Evolutionary conservation across 305 asterid genomes (phyloP).

Genomic region (Solanum hybrid): DNA sequence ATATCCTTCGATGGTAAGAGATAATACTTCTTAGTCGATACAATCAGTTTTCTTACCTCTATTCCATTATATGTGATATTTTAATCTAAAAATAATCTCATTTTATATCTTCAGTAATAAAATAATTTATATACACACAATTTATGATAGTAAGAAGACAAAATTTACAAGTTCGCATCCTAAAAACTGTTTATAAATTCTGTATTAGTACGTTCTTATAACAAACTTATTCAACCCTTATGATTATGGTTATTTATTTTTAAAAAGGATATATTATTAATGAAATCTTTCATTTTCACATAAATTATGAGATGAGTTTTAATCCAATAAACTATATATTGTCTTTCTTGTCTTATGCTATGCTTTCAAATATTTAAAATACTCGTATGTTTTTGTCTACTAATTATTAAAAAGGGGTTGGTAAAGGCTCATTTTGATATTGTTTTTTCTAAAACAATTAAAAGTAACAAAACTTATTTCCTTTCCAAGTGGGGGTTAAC

Average conservation of each 20-base stretch:
- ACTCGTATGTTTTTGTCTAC: background rate
- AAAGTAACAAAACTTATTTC: background rate
- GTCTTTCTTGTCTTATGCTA: background rate
- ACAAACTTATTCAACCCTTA: background rate
- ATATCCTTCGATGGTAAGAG: too few relatives aligned
- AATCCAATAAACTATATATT: background rate
- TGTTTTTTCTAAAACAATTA: background rate
- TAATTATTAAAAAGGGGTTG: background rate
- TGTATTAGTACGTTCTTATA: background rate
- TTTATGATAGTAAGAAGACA: background rate
- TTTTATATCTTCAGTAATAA: background rate
- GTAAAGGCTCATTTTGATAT: background rate
- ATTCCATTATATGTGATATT: background rate
- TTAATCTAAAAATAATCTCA: background rate
- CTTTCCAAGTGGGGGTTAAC: too few relatives aligned
- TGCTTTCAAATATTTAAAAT: background rate
- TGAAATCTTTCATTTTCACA: background rate
- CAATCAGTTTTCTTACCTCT: background rate
- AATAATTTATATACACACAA: background rate
- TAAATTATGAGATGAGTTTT: background rate
- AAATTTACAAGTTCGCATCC: background rate
- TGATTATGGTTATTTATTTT: background rate
- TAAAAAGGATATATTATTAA: too few relatives aligned
- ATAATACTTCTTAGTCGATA: too few relatives aligned
- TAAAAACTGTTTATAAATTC: background rate